Percentiles rank a stretch among this genome's conserved stretches.
Conservation (phyloP, 306 rosid species). For the Cercis canadensis region DNA sequence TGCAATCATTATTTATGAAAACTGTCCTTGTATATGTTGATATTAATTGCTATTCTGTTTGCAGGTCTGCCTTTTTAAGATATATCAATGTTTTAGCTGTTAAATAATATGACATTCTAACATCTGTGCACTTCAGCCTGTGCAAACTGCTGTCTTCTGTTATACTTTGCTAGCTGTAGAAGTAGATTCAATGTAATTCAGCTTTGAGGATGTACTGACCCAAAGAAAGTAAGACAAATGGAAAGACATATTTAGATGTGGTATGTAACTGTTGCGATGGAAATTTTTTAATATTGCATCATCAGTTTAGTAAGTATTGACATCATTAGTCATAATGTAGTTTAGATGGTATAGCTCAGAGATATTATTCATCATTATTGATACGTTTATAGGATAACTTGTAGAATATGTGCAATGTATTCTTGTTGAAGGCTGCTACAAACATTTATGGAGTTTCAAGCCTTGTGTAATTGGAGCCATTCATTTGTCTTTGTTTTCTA, state of each 20-base stretch:
- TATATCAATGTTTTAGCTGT: no score
- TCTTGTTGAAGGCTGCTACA: no score
- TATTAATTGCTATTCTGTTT: no score
- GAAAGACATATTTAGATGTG: neutral
- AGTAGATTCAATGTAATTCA: conserved; percentile 2
- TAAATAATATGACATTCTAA: neutral
- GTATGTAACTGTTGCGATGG: neutral
- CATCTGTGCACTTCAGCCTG: neutral
- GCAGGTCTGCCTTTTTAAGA: no score
- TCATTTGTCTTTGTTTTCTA: conserved; percentile 25
- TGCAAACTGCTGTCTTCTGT: conserved; percentile 27
- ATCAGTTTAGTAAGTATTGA: neutral
- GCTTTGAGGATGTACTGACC: neutral
- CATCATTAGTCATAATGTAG: conserved; percentile 11
- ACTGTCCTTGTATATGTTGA: no score
- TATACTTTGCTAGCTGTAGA: neutral
- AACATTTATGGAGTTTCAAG: conserved; percentile 5
- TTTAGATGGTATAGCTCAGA: conserved; percentile 11
- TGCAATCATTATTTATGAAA: no score
- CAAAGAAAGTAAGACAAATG: conserved; percentile 16
- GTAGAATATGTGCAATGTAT: no score
- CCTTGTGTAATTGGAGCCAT: conserved; percentile 4
- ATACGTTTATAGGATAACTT: no score
- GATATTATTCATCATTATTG: neutral
- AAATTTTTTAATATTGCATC: neutral